phyloP scores from a whole-genome alignment of 1,139 yeast genomes.

The Saccharomycopsis crataegensis region DNA sequence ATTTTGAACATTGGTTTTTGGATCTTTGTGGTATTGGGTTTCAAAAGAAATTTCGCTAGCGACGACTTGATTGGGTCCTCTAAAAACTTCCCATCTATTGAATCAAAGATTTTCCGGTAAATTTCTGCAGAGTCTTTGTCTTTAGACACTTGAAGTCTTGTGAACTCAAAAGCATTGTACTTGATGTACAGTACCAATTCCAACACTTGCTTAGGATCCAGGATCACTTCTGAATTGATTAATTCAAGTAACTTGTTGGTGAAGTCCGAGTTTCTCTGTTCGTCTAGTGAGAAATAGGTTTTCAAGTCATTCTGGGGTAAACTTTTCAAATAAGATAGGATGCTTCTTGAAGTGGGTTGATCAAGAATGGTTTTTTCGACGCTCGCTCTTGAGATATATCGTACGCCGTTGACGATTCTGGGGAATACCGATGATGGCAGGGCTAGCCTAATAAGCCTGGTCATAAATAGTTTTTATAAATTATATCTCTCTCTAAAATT shows the following conservation, averaged over 20 bases:
- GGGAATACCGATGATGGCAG: too few species aligned
- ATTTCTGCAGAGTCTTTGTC: not conserved
- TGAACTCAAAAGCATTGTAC: not conserved
- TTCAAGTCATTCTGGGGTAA: not conserved
- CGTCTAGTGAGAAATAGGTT: not conserved
- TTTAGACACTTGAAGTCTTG: not conserved
- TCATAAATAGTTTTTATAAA: too few species aligned
- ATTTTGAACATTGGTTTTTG: conserved; percentile 4
- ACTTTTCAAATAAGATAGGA: too few species aligned
- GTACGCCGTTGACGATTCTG: too few species aligned
- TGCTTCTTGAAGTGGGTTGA: too few species aligned
- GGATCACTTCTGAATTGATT: not conserved
- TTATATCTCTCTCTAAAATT: too few species aligned
- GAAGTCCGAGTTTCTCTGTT: not conserved
- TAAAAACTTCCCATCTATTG: not conserved
- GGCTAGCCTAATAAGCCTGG: too few species aligned
- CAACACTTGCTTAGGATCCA: not conserved
- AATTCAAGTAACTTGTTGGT: not conserved
- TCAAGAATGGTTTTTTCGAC: too few species aligned
- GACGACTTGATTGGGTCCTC: not conserved
- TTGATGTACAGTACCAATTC: conserved; percentile 1
- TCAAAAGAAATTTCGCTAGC: not conserved
- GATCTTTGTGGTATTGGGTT: not conserved
- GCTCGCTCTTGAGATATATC: too few species aligned
- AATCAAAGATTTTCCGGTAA: not conserved